These are phyloP conservation scores for Takashimella tepidaria DNA, from an alignment of 1,284 basidiomycete genomes.

Conservation along the genomic window DNA sequence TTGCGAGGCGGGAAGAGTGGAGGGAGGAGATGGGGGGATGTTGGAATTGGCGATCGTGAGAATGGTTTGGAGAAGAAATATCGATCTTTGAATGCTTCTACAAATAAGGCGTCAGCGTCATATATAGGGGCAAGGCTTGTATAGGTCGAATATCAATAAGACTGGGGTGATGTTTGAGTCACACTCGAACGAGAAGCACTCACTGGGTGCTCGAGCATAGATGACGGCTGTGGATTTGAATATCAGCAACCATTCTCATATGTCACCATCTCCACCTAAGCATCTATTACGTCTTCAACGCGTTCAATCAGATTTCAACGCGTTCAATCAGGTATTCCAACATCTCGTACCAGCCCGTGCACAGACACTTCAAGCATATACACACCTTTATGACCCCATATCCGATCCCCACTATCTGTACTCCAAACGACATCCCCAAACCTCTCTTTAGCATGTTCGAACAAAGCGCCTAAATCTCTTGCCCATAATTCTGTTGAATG, in stretches of 20 bases:
- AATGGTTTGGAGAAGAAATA: constrained; percentile 56
- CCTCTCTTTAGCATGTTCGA: constrained; percentile 70
- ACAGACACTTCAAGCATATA: no score
- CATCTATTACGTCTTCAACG: no score
- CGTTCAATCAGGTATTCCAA: no score
- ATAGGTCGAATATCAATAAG: background rate
- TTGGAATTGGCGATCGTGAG: constrained; percentile 42
- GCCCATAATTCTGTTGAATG: constrained; percentile 59
- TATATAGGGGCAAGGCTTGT: background rate
- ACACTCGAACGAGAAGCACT: no score
- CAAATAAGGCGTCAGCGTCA: background rate
- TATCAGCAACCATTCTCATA: no score
- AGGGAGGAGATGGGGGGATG: constrained; percentile 14
- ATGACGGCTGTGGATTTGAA: constrained; percentile 78
- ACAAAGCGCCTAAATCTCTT: constrained; percentile 66
- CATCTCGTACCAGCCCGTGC: no score
- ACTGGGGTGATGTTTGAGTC: constrained; percentile 12
- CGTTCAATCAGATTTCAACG: no score
- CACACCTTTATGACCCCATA: constrained; percentile 46
- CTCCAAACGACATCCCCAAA: constrained; percentile 95
- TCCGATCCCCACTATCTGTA: constrained; percentile 53
- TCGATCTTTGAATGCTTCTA: constrained; percentile 65
- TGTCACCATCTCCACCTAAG: no score
- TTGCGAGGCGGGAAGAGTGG: constrained; percentile 13
- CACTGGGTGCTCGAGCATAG: constrained; percentile 77